Evolutionary conservation across 345 rosid species (phyloP), one percentile per base, ranked within the genome.

Genomic region (Boechera divaricarpa): DNA sequence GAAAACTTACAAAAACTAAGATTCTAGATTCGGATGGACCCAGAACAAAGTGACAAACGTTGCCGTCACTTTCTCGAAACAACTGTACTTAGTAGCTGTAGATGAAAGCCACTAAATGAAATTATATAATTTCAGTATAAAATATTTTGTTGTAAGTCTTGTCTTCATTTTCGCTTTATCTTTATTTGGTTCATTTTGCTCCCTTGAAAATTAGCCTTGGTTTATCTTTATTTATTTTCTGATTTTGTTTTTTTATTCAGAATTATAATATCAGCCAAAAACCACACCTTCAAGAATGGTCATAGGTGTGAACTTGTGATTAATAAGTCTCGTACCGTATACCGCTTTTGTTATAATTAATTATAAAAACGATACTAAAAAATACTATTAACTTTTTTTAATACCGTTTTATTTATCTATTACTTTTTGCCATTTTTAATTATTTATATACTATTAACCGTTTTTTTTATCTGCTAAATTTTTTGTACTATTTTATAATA

Each of bases 41-140:
- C 65, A 57, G 2, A 45, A 15, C 60, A 36, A 58, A 16, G 7
- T 53, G n/a, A 73, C 38, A 13, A 44, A 55, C 58, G 15, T 38
- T 33, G 71, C 57, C 48, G 74, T 69, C 79, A 12, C n/a, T 76
- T 42, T 60, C 47, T 21, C 4, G 31, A 7, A 61, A 76, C 74
- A 76, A 69, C 79, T 75, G 79, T 67, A 67, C 61, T 67, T 71
- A 35, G 42, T 13, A 60, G 69, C 63, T 52, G 63, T 69, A 4
- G 36, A 9, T 75, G 74, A 75, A 75, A 66, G 59, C 21, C 29
- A 68, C 32, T 47, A 9, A 45, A 65, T 48, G 15, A 6, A 32
- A 1, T 32, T 15, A 1, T 0, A n/a, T 7, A 58, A 16, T 26
- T 18, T 49, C 5, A 7, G 2, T 7, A 7, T 3, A 49, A 49